Percentiles rank a stretch among this genome's conserved stretches.
Conservation (phyloP, 2,329 filamentous ascomycete species). For the Zelopaecilomyces penicillatus region DNA sequence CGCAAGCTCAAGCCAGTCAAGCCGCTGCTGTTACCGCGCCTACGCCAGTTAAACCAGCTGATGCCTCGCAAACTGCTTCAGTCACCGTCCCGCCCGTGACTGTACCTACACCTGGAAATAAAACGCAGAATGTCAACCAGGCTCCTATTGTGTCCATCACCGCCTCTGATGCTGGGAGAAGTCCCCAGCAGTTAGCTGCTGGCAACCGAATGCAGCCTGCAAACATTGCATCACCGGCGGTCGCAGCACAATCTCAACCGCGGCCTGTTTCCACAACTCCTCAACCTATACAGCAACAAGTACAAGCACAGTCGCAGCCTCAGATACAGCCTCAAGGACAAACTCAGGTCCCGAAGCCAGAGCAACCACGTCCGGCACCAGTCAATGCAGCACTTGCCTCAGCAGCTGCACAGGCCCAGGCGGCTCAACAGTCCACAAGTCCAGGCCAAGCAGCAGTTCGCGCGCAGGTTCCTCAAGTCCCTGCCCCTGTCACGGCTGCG, state of each 20-base stretch:
- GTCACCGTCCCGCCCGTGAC: constrained; percentile 10
- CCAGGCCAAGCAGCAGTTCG: constrained; percentile 41
- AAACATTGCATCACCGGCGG: constrained; percentile 17
- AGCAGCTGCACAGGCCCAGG: constrained; percentile 30
- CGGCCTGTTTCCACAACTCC: constrained; percentile 18
- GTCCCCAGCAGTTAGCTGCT: constrained; percentile 27
- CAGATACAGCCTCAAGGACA: constrained; percentile 3
- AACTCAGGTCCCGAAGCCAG: constrained; percentile 16
- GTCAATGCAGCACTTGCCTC: constrained; percentile 38
- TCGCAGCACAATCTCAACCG: constrained; percentile 17
- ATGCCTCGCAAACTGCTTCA: constrained; percentile 14
- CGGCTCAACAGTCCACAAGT: constrained; percentile 28
- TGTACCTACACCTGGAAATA: constrained; percentile 13
- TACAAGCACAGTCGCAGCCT: constrained; percentile 12
- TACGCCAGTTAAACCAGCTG: constrained; percentile 17
- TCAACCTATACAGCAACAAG: constrained; percentile 17
- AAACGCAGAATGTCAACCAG: constrained; percentile 22
- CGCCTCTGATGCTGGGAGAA: constrained; percentile 39
- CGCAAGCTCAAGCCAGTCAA: constrained; percentile 10
- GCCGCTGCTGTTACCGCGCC: constrained; percentile 16
- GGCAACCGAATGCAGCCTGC: constrained; percentile 21
- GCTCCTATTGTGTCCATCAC: constrained; percentile 31
- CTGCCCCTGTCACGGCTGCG: constrained; percentile 27
- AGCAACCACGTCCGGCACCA: constrained; percentile 31
- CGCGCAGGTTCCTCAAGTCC: constrained; percentile 39